Conservation (phyloP, 2,329 filamentous ascomycete genomes). For the Arthrobotrys conoides region DNA sequence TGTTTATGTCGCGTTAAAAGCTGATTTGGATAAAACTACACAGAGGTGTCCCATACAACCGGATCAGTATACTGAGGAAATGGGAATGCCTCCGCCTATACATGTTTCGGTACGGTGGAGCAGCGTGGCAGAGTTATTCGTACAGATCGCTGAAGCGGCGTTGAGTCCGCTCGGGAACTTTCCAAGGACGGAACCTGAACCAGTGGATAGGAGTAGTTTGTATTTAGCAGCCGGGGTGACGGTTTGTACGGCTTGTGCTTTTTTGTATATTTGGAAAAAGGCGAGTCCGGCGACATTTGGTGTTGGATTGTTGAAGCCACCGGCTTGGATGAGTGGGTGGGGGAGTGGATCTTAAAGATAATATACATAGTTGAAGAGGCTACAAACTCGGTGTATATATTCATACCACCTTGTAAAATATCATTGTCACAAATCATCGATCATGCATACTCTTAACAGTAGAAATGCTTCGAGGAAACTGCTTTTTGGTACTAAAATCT, state of each 20-base stretch:
- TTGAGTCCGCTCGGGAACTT: conserved; percentile 90
- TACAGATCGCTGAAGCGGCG: conserved; percentile 89
- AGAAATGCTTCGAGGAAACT: neutral
- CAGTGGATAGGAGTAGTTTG: conserved; percentile 84
- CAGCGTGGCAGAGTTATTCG: conserved; percentile 93
- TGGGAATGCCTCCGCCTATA: conserved; percentile 90
- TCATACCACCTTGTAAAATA: neutral
- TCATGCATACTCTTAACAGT: neutral
- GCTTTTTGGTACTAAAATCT: conserved; percentile 9
- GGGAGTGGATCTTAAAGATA: conserved; percentile 54
- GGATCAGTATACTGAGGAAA: conserved; percentile 85
- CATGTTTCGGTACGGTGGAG: conserved; percentile 97
- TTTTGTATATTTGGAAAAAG: conserved; percentile 60
- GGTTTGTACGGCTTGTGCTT: conserved; percentile 56
- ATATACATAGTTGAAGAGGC: too few relatives aligned
- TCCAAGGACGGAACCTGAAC: conserved; percentile 88
- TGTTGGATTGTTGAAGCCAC: conserved; percentile 55
- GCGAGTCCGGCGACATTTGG: conserved; percentile 59
- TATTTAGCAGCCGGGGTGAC: conserved; percentile 81
- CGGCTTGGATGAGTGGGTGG: conserved; percentile 61
- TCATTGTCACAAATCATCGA: neutral
- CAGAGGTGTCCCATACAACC: conserved; percentile 91
- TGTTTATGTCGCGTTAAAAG: conserved; percentile 93
- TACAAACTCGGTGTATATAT: neutral
- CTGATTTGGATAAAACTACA: conserved; percentile 96